Base-by-base conservation (phyloP, 106 monocot species). In the Dioscorea dumetorum region DNA sequence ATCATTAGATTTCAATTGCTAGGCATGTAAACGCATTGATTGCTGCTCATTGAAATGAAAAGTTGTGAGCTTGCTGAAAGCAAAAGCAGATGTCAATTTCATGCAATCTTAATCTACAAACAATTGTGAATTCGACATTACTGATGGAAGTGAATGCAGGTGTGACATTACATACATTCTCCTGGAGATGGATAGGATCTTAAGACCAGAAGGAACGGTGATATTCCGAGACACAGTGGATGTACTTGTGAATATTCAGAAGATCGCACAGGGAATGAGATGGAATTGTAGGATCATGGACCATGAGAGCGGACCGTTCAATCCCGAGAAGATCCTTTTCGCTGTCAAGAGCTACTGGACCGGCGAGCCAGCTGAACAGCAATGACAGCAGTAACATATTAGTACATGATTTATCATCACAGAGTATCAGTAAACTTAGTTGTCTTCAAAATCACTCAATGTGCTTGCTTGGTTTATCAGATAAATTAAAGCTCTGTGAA, bases 131-230 rank as follows among this genome's bases (percentile, higher is more conserved):
- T 19, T 54, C 18, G 15, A 54, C 19, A 8, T 54, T 19, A 16
- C 19, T 54, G 54, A 19, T 54, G 54, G 10, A 59, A 59, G 0
- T 59, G 59, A 4, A 3, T 59, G 59, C 59, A 59, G 59, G 59
- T 59, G 59, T 59, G 35, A 63, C 63, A 59, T 59, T 20, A 23
- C 59, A 59, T 59, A 59, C 59, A 59, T 59, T 21, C 59, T 59
- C 19, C 22, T 59, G 59, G 59, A 59, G 59, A 59, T 59, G 59
- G 59, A 59, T 59, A 59, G 59, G 22, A 59, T 59, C 21, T 21
- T 59, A 22, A 20, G 59, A 23, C 59, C 59, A 59, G 59, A 59
- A 59, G 59, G 59, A 8, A 59, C 59, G 22, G 59, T 59, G n/a
- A 59, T 59, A 59, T 59, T 59, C 22, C 21, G 59, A 23, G 59